Evolutionary conservation across 345 rosid genomes (phyloP), one percentile per base, ranked within the genome.

Genomic region (Gossypium herbaceum): DNA sequence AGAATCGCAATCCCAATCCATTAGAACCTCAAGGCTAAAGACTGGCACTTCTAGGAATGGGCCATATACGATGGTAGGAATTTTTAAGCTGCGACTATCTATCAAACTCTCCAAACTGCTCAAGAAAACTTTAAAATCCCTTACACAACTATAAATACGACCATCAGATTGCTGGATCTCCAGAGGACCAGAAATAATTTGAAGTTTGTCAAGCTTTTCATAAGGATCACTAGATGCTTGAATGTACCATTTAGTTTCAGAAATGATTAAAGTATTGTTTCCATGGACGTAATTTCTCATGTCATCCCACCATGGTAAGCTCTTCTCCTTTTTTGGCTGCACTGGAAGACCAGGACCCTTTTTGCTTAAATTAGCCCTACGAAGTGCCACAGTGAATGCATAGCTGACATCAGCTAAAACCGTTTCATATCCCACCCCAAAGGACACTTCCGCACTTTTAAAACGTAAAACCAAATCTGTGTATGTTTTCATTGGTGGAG

Each of bases 251-350:
- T 83, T 81, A 54, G 94, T 85, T 79, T 95, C 92, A 75, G 86
- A 81, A 78, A 95, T 90, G 75, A 81, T 80, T 61, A 95, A 80
- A 54, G 86, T 72, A 74, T 87, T 82, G 75, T 82, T 88, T 79
- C 99, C 98, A 79, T 95, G 99, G 73, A 93, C 82, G 82, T 93
- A 95, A 79, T 95, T 89, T 81, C 99, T 90, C 94, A 93, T 88
- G 51, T 93, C 99, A 89, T 95, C 99, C 99, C 99, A 95, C 99
- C 99, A 95, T 3, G 99, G 98, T 73, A 95, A 93, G 80, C 84
- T 95, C 76, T 86, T 85, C 82, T 95, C 99, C 68, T 90, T 95
- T 83, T 95, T 95, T 22, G 88, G 82, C 45, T 89, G 93, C 79
- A 72, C 83, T 13, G 80, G 85, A 25, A 79, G 52, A 78, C 81